Evolutionary conservation across 345 rosid species (phyloP).

Genomic region (Ricinus communis): DNA sequence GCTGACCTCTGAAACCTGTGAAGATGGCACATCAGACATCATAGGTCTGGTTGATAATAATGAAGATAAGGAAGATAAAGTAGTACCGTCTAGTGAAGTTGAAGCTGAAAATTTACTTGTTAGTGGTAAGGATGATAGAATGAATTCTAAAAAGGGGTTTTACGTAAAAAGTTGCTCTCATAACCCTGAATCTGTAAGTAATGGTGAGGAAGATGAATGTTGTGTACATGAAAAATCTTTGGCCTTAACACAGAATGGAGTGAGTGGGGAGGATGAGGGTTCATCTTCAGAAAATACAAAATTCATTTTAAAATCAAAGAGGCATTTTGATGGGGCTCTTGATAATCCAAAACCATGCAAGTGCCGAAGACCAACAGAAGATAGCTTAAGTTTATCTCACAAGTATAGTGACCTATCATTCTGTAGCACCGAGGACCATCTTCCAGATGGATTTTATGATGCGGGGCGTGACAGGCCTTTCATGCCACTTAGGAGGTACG

Average conservation of each 20-base stretch:
- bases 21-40: constrained; percentile 39
- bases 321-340: constrained; percentile 67
- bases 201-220: constrained; percentile 32
- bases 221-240: constrained; percentile 41
- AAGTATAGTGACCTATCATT: constrained; percentile 73
- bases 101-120: constrained; percentile 36
- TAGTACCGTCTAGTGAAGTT: constrained; percentile 32
- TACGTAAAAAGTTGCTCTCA: constrained; percentile 33
- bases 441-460: constrained; percentile 95
- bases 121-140: constrained; percentile 44
- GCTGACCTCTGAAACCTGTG: constrained; percentile 27
- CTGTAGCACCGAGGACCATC: constrained; percentile 67
- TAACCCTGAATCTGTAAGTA: constrained; percentile 25
- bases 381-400: constrained; percentile 42
- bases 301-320: constrained; percentile 50
- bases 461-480: constrained; percentile 97
- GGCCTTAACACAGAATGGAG: constrained; percentile 33
- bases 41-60: constrained; percentile 41
- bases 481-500: constrained; percentile 58
- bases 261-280: constrained; percentile 41
- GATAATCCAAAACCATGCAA: constrained; percentile 94
- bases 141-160: constrained; percentile 30
- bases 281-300: constrained; percentile 45
- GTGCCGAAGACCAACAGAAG: constrained; percentile 50
- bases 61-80: constrained; percentile 40